A percentile compares a stretch with the other conserved stretches of the same genome.
These are phyloP conservation scores for Verruconis gallopava DNA, from an alignment of 2,329 filamentous ascomycete genomes.

Conservation along the genomic window DNA sequence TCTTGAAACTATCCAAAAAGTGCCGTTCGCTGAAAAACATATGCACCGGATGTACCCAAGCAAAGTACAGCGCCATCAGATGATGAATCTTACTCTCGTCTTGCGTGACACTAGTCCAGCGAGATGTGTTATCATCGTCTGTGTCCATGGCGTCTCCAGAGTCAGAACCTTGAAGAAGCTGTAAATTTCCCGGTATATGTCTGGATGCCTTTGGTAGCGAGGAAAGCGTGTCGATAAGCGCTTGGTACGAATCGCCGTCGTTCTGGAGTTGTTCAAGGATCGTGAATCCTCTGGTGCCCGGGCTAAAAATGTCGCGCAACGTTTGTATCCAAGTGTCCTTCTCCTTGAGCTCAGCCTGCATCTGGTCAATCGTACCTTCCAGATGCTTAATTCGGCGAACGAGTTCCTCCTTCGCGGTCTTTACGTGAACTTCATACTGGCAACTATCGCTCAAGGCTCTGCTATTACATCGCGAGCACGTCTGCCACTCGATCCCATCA, in stretches of 20 bases:
- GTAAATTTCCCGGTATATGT: not conserved
- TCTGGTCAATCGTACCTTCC: conserved; percentile 15
- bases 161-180: too few relatives aligned
- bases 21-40: conserved; percentile 20
- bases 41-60: conserved; percentile 20
- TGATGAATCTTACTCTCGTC: conserved; percentile 16
- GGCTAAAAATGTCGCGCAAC: not conserved
- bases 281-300: not conserved
- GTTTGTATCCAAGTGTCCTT: conserved; percentile 13
- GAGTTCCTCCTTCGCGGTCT: conserved; percentile 19
- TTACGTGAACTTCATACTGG: conserved; percentile 19
- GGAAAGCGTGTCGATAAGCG: not conserved
- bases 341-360: conserved; percentile 12
- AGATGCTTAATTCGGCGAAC: conserved; percentile 17
- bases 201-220: not conserved
- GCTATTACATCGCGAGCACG: conserved; percentile 16
- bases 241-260: not conserved
- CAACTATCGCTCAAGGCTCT: conserved; percentile 16
- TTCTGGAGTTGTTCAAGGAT: not conserved
- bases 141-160: conserved; percentile 14
- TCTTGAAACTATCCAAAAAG: conserved; percentile 15
- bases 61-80: conserved; percentile 19
- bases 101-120: conserved; percentile 17
- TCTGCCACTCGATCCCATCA: conserved; percentile 16
- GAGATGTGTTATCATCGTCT: conserved; percentile 1